Conservation (phyloP, 768 basidiomycete species). For the Boletus sensibilis region DNA sequence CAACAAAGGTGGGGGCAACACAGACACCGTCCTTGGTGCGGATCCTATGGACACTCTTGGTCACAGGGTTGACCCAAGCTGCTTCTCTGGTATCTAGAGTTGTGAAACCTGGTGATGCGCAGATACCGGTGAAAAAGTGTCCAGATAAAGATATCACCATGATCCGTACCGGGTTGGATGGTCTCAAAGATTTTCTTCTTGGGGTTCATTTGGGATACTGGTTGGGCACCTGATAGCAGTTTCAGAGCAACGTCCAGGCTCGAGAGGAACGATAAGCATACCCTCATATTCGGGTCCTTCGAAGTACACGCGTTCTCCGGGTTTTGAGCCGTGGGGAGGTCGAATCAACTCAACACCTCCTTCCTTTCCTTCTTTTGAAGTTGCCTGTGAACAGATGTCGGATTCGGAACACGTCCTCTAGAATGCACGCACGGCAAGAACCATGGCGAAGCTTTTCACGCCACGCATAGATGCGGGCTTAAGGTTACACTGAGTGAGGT, state of each 20-base stretch:
- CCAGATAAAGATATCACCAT: background rate
- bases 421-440: constrained; percentile 68
- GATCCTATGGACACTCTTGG: constrained; percentile 78
- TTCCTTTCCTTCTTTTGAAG: constrained; percentile 86
- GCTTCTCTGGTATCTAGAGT: constrained; percentile 79
- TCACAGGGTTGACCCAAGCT: constrained; percentile 87
- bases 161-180: constrained; percentile 74
- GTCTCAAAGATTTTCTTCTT: constrained; percentile 99
- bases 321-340: constrained; percentile 81
- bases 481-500: constrained; percentile 67
- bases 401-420: background rate
- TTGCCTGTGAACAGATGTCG: constrained; percentile 53
- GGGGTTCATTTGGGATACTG: constrained; percentile 87
- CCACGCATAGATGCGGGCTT: constrained; percentile 98
- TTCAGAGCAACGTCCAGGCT: background rate
- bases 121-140: constrained; percentile 1
- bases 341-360: constrained; percentile 89
- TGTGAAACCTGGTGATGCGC: constrained; percentile 60
- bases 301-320: constrained; percentile 94
- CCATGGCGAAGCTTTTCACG: constrained; percentile 98
- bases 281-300: constrained; percentile 87
- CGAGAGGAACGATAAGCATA: constrained; percentile 33
- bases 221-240: constrained; percentile 48
- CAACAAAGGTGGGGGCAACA: constrained; percentile 74
- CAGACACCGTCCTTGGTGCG: constrained; percentile 85